phyloP scores from a whole-genome alignment of 345 rosid genomes.

The Microthlaspi erraticum region DNA sequence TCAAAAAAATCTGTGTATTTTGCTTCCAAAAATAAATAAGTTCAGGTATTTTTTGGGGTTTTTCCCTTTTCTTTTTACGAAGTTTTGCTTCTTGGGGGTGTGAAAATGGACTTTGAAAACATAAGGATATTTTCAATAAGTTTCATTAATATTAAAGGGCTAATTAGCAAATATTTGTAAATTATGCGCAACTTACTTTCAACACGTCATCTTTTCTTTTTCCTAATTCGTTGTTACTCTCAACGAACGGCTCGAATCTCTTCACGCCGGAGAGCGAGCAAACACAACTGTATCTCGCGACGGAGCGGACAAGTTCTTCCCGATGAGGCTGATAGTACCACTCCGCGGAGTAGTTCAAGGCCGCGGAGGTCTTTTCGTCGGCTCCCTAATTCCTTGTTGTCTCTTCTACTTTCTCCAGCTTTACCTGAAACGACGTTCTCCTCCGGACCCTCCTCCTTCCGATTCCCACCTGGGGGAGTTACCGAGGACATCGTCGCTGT shows the following conservation, averaged over 20 bases:
- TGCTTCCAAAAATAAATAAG: too few species aligned
- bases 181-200: conserved; percentile 18
- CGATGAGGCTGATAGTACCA: conserved; percentile 86
- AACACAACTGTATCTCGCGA: background rate
- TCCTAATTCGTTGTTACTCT: conserved; percentile 5
- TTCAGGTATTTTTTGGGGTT: too few species aligned
- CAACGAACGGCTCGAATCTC: conserved; percentile 39
- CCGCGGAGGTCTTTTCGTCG: conserved; percentile 77
- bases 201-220: background rate
- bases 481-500: conserved; percentile 62
- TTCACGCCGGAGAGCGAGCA: conserved; percentile 16
- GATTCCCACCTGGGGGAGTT: conserved; percentile 52
- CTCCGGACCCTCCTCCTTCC: conserved; percentile 56
- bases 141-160: background rate
- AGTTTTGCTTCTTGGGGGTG: too few species aligned
- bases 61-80: too few species aligned
- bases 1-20: too few species aligned
- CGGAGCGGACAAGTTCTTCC: conserved; percentile 31
- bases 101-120: background rate
- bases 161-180: background rate
- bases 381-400: conserved; percentile 87
- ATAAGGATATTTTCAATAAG: background rate
- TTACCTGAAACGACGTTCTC: conserved; percentile 74
- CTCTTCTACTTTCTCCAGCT: conserved; percentile 81
- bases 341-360: conserved; percentile 84